phyloP scores from a whole-genome alignment of 1,284 basidiomycete genomes.

The Boletus semigastroideus region DNA sequence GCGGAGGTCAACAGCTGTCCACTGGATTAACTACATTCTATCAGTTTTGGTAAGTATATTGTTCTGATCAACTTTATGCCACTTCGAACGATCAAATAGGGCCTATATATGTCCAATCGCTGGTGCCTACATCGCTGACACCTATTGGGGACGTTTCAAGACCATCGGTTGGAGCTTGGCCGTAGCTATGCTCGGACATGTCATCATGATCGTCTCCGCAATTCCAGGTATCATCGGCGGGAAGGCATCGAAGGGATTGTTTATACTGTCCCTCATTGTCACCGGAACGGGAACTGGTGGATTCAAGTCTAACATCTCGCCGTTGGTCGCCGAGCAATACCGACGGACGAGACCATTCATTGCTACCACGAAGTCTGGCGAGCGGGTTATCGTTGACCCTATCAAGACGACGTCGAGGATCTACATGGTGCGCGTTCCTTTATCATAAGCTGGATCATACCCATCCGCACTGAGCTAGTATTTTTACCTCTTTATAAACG shows the following conservation, averaged over 20 bases:
- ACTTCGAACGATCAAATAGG: constrained; percentile 32
- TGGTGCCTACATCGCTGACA: constrained; percentile 77
- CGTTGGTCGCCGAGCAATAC: constrained; percentile 80
- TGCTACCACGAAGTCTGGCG: constrained; percentile 54
- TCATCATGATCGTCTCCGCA: constrained; percentile 72
- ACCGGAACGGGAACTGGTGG: constrained; percentile 72
- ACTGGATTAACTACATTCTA: constrained; percentile 71
- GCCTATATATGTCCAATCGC: constrained; percentile 58
- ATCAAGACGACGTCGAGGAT: constrained; percentile 66
- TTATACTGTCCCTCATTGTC: constrained; percentile 65
- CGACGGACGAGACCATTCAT: constrained; percentile 57
- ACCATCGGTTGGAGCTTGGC: constrained; percentile 60
- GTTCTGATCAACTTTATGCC: constrained; percentile 22
- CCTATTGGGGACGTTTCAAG: constrained; percentile 73
- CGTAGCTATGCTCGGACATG: constrained; percentile 65
- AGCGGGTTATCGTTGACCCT: constrained; percentile 83
- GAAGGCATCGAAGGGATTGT: constrained; percentile 58
- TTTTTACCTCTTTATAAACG: constrained; percentile 79
- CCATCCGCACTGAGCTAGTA: constrained; percentile 43
- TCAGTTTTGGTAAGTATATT: constrained; percentile 49
- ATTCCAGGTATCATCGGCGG: constrained; percentile 69
- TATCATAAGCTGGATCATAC: background rate
- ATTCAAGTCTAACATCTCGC: constrained; percentile 82
- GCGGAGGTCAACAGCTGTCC: constrained; percentile 61
- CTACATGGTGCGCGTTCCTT: constrained; percentile 55